Evolutionary conservation across 2,329 filamentous ascomycete genomes (phyloP), one percentile per base, ranked within the genome.

Genomic region (Fusarium sp.): DNA sequence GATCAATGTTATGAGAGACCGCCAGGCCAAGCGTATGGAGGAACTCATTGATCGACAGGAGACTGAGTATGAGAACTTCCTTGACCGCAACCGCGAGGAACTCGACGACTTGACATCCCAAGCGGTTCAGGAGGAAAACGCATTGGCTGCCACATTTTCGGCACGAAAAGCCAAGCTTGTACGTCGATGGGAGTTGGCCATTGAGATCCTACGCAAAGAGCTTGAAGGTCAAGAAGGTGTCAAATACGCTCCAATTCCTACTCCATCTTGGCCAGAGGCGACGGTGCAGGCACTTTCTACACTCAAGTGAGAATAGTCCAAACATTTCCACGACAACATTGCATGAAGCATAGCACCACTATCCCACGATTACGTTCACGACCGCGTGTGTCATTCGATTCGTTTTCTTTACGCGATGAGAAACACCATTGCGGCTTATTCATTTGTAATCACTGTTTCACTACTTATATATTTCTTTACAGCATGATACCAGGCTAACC

Each of bases 1-100:
- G 72, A 88, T 90, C 73, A 89, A 89, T 68, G 87, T 89, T 24
- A 83, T 90, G 80, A 82, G 88, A n/a, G 88, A 89, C 61, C 84
- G 85, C 40, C 88, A 90, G 73, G 82, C 86, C 2, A 88, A 88
- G 72, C 81, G 84, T 28, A 84, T 89, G 80, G 87, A 89, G 69
- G 84, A 88, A 62, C 79, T 89, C 6, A 75, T 86, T 3, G 80
- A 83, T 38, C 80, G 83, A 23, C 88, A 90, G 67, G 83, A 85
- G 60, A 74, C 74, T 2, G 87, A 89, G 69, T 71, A 85, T 49
- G 76, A 80, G 23, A 79, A 78, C 45, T 74, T 88, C n/a, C 71
- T 73, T 3, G 78, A 79, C 23, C 83, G 81, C 63, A 82, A 83
- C 50, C 76, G 77, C 15, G 79, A 80, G 39, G 86, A 88, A 46